These are phyloP conservation scores for Salvia hispanica DNA, from an alignment of 257 asterid genomes.

Conservation along the genomic window DNA sequence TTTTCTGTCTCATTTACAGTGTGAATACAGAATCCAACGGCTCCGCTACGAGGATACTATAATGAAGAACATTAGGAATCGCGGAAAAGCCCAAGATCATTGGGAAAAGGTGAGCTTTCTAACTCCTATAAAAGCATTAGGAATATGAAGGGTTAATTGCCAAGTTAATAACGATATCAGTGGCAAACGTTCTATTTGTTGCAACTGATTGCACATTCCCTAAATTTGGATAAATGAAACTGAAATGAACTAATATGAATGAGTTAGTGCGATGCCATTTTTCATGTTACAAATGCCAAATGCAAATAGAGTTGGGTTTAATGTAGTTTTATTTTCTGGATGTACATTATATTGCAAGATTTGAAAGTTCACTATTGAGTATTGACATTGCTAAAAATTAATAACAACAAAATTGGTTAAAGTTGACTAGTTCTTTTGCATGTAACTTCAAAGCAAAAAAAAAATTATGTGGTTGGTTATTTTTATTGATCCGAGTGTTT, in stretches of 20 bases:
- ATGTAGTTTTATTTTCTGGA: not conserved
- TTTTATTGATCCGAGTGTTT: constrained; percentile 11
- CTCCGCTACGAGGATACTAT: constrained; percentile 76
- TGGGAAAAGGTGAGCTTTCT: constrained; percentile 80
- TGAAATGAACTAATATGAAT: not conserved
- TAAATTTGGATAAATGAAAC: constrained; percentile 3
- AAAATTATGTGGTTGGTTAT: constrained; percentile 20
- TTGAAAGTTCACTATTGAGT: not conserved
- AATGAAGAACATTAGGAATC: constrained; percentile 68
- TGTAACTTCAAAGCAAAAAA: not conserved
- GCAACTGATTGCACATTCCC: not conserved
- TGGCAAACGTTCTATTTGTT: not conserved
- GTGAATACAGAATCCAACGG: constrained; percentile 80
- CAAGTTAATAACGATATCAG: not conserved
- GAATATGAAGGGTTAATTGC: not conserved
- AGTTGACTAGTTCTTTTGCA: not conserved
- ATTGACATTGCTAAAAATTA: constrained; percentile 1
- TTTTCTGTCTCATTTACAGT: constrained; percentile 47
- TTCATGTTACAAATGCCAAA: not conserved
- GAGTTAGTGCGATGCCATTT: not conserved
- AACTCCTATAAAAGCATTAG: constrained; percentile 1
- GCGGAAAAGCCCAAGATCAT: constrained; percentile 72
- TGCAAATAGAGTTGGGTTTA: not conserved
- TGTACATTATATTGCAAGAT: not conserved
- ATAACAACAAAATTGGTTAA: not conserved